These are phyloP conservation scores for Solanum etuberosum DNA, from an alignment of 257 asterid species.

Conservation along the genomic window DNA sequence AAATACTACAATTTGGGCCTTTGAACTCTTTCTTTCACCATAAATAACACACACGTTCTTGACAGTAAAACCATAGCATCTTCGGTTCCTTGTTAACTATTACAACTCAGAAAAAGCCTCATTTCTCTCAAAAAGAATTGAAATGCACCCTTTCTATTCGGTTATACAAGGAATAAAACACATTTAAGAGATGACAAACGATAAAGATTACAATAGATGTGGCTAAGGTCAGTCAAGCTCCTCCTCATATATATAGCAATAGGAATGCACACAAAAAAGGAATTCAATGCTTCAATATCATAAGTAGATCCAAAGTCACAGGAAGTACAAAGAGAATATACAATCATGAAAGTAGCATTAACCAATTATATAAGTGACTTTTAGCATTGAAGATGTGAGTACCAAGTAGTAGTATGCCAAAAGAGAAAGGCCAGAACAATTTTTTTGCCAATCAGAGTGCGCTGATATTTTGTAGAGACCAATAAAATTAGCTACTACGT, in stretches of 20 bases:
- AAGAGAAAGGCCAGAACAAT: conserved; percentile 67
- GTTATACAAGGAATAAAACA: neutral
- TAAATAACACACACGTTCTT: neutral
- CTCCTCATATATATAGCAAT: neutral
- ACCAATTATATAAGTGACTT: conserved; percentile 8
- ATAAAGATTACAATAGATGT: neutral
- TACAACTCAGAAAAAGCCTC: neutral
- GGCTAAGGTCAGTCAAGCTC: neutral
- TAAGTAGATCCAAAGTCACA: neutral
- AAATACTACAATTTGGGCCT: neutral
- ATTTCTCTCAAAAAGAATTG: neutral
- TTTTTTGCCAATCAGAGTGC: conserved; percentile 65
- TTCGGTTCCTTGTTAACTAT: neutral
- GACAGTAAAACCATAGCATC: neutral
- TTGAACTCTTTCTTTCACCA: neutral
- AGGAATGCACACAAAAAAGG: neutral
- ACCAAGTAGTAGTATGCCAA: conserved; percentile 82
- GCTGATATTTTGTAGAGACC: conserved; percentile 64
- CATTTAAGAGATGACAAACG: neutral
- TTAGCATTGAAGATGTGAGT: conserved; percentile 18
- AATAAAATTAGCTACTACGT: conserved; percentile 35
- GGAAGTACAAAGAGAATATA: neutral
- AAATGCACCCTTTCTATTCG: neutral
- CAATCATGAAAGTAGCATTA: neutral
- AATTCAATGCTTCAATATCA: neutral